Evolutionary conservation across 2,329 filamentous ascomycete genomes (phyloP).

Genomic region (Scleromitrula shiraiana): DNA sequence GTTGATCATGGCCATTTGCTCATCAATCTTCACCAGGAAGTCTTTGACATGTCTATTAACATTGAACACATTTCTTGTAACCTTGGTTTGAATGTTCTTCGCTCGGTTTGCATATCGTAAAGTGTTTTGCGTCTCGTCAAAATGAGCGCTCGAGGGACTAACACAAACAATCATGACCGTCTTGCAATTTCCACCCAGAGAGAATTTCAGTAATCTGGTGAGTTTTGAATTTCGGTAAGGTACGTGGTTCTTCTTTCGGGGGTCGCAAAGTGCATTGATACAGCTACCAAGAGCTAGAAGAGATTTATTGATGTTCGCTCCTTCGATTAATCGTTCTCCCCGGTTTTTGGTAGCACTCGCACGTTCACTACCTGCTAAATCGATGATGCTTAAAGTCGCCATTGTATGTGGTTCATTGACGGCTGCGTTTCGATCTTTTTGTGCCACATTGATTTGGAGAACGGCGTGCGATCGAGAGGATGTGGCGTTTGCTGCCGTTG

Average conservation of each 20-base stretch:
- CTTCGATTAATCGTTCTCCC: conserved; percentile 82
- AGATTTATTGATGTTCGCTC: conserved; percentile 99
- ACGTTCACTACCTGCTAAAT: conserved; percentile 90
- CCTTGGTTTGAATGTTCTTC: conserved; percentile 99
- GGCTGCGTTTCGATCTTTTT: conserved; percentile 87
- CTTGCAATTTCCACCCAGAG: conserved; percentile 93
- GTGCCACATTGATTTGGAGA: conserved; percentile 90
- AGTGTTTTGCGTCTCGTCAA: conserved; percentile 97
- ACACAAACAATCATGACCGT: conserved; percentile 99
- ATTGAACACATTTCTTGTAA: conserved; percentile 98
- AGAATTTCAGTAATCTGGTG: conserved; percentile 91
- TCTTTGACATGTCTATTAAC: conserved; percentile 99
- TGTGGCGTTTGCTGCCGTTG: conserved; percentile 93
- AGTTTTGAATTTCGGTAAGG: conserved; percentile 98
- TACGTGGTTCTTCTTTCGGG: conserved; percentile 84
- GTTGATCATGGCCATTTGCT: conserved; percentile 95
- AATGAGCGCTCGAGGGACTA: conserved; percentile 91
- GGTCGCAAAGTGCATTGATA: conserved; percentile 96
- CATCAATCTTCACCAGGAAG: conserved; percentile 97
- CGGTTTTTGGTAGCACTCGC: conserved; percentile 96
- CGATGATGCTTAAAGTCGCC: conserved; percentile 97
- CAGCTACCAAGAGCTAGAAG: conserved; percentile 89
- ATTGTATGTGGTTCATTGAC: conserved; percentile 95
- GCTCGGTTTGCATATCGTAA: conserved; percentile 94
- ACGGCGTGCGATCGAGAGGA: conserved; percentile 97